Conservation (phyloP, 352 stramenopile species). For the Peronospora destructor region DNA sequence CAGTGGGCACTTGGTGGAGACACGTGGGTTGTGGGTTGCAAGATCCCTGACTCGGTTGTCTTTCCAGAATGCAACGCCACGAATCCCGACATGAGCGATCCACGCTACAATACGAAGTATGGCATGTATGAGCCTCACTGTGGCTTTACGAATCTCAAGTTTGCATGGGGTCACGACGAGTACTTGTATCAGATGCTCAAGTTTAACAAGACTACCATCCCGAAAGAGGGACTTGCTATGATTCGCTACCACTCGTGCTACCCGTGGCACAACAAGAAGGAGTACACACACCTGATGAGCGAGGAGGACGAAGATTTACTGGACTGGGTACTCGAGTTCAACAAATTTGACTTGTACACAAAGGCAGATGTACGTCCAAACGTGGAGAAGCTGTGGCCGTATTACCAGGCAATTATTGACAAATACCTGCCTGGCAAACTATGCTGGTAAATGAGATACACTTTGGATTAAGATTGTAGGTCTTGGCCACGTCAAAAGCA, state of each 20-base stretch:
- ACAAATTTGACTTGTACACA: conserved; percentile 93
- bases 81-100: conserved; percentile 88
- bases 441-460: not conserved
- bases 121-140: conserved; percentile 88
- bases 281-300: conserved; percentile 86
- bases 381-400: conserved; percentile 85
- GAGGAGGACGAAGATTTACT: conserved; percentile 79
- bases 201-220: conserved; percentile 84
- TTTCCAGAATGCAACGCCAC: conserved; percentile 87
- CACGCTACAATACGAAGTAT: conserved; percentile 73
- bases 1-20: conserved; percentile 92
- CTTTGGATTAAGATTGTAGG: not conserved
- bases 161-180: conserved; percentile 90
- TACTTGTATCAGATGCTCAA: conserved; percentile 93
- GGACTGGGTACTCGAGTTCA: conserved; percentile 90
- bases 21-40: conserved; percentile 89
- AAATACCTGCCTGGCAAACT: conserved; percentile 77
- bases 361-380: conserved; percentile 79
- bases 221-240: conserved; percentile 88
- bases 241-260: conserved; percentile 92
- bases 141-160: conserved; percentile 85
- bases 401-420: conserved; percentile 88
- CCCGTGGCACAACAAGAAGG: conserved; percentile 90
- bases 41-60: conserved; percentile 82
- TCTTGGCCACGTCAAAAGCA: not conserved